phyloP scores from a whole-genome alignment of 768 basidiomycete species.

The Xerocomus brunneocitrinus region DNA sequence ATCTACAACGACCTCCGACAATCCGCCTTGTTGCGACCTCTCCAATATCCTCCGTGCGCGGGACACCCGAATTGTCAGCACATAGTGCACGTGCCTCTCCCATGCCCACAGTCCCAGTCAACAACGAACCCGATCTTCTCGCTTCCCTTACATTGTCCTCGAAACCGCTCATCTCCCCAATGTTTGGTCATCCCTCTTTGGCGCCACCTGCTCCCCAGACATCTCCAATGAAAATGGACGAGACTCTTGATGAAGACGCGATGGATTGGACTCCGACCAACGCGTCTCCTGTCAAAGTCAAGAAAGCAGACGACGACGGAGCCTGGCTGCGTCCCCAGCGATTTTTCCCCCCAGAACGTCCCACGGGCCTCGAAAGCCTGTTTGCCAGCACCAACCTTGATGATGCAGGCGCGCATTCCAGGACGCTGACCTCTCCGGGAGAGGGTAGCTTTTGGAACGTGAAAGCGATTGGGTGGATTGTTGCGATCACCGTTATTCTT shows the following conservation, averaged over 20 bases:
- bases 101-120: conserved; percentile 19
- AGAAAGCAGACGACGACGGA: conserved; percentile 32
- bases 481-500: conserved; percentile 10
- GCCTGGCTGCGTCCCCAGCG: conserved; percentile 63
- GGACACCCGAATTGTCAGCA: conserved; percentile 36
- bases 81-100: conserved; percentile 24
- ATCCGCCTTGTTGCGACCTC: conserved; percentile 66
- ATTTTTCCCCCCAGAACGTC: conserved; percentile 74
- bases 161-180: conserved; percentile 55
- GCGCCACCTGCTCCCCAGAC: conserved; percentile 25
- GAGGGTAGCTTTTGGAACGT: background rate
- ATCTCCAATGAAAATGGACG: conserved; percentile 26
- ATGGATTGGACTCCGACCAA: conserved; percentile 72
- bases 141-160: conserved; percentile 62
- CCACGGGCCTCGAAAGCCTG: conserved; percentile 69
- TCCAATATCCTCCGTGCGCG: conserved; percentile 33
- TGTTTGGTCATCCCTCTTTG: conserved; percentile 72
- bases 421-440: background rate
- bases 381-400: conserved; percentile 62
- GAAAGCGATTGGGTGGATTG: conserved; percentile 9
- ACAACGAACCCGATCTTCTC: conserved; percentile 53
- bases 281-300: conserved; percentile 19
- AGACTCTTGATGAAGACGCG: conserved; percentile 35
- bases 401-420: conserved; percentile 26
- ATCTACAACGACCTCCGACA: conserved; percentile 62